A percentile compares a stretch with the other conserved stretches of the same genome.
These are phyloP conservation scores for Polytolypa hystricis DNA, from an alignment of 2,329 filamentous ascomycete genomes.

Conservation along the genomic window DNA sequence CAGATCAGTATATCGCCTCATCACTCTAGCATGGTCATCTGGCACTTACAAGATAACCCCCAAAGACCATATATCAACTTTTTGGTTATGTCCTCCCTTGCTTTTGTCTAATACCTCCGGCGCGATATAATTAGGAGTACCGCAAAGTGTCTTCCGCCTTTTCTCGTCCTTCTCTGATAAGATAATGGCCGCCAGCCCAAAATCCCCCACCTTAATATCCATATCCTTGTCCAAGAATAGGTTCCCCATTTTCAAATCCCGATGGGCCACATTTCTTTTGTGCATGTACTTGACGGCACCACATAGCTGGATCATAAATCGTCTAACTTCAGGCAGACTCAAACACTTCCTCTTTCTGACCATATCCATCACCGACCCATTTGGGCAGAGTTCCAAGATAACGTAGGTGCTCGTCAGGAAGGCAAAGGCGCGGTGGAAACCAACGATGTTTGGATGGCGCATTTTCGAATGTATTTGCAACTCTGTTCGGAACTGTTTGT, in stretches of 20 bases:
- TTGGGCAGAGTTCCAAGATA: conserved; percentile 85
- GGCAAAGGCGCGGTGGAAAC: conserved; percentile 88
- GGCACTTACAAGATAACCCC: conserved; percentile 81
- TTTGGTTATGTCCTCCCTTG: conserved; percentile 90
- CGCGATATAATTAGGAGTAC: conserved; percentile 96
- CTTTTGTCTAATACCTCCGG: conserved; percentile 92
- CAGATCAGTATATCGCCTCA: conserved; percentile 13
- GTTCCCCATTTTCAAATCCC: conserved; percentile 96
- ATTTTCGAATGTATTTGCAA: conserved; percentile 98
- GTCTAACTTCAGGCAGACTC: conserved; percentile 86
- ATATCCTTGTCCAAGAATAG: conserved; percentile 88
- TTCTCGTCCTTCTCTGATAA: conserved; percentile 81
- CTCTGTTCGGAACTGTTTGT: conserved; percentile 59
- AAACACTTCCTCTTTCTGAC: conserved; percentile 83
- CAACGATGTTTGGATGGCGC: conserved; percentile 88
- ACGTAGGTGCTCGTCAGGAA: conserved; percentile 85
- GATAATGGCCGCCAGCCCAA: conserved; percentile 83
- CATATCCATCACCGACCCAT: conserved; percentile 96
- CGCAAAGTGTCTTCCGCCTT: conserved; percentile 84
- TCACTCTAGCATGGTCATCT: neutral
- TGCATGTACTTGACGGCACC: conserved; percentile 98
- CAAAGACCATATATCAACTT: conserved; percentile 96
- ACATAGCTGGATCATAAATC: conserved; percentile 88
- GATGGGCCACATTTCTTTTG: conserved; percentile 86
- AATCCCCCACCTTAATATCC: conserved; percentile 98